Evolutionary conservation across 495 filamentous ascomycete genomes (phyloP).

Genomic region (Penicillium lagena): DNA sequence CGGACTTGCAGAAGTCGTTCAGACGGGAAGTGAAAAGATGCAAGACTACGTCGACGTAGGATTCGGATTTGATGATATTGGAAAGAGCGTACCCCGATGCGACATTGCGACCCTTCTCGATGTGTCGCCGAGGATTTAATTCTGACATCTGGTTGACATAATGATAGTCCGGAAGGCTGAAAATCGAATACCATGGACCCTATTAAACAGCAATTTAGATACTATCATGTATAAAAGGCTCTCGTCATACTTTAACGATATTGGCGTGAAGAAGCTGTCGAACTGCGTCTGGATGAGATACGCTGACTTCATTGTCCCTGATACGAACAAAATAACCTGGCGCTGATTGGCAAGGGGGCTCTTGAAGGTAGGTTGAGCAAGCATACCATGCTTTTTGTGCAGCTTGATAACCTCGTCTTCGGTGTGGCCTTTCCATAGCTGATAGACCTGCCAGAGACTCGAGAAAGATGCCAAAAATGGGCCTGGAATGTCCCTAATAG

Average conservation of each 20-base stretch:
- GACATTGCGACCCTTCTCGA: slow-evolving; percentile 26
- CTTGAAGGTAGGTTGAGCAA: not conserved
- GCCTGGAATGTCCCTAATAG: slow-evolving; percentile 31
- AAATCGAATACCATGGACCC: slow-evolving; percentile 24
- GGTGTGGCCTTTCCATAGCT: slow-evolving; percentile 31
- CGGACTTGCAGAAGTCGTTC: slow-evolving; percentile 12
- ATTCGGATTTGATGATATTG: slow-evolving; percentile 33
- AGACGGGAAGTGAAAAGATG: slow-evolving; percentile 22
- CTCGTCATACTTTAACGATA: slow-evolving; percentile 15
- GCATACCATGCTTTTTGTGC: slow-evolving; percentile 36
- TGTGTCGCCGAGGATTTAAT: slow-evolving; percentile 25
- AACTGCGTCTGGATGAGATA: slow-evolving; percentile 39
- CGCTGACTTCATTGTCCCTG: slow-evolving; percentile 40
- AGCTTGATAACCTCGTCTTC: slow-evolving; percentile 27
- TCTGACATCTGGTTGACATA: slow-evolving; percentile 41
- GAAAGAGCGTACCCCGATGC: slow-evolving; percentile 31
- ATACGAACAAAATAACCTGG: slow-evolving; percentile 42
- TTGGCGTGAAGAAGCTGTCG: slow-evolving; percentile 21
- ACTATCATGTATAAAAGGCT: not conserved
- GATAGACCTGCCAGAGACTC: slow-evolving; percentile 31
- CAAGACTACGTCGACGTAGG: slow-evolving; percentile 29
- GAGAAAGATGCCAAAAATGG: slow-evolving; percentile 36
- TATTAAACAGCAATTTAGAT: slow-evolving; percentile 1
- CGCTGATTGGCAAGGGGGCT: not conserved
- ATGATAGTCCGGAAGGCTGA: slow-evolving; percentile 32